A percentile compares a stretch with the other conserved stretches of the same genome.
These are phyloP conservation scores for Zasmidium angulare DNA, from an alignment of 2,329 filamentous ascomycete species.

Conservation along the genomic window DNA sequence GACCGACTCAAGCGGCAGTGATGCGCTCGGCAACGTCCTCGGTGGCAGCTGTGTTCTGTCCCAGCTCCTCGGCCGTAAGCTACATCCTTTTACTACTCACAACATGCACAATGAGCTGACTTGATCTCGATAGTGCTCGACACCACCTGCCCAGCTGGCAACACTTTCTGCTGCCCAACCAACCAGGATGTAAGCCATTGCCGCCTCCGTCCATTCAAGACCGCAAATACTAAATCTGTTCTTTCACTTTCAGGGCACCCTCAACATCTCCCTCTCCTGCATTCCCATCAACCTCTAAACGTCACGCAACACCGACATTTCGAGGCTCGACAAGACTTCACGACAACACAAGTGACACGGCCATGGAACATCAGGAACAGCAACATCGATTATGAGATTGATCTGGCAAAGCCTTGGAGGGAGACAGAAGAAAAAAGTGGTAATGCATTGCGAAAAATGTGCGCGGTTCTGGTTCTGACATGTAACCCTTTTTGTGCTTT, in stretches of 20 bases:
- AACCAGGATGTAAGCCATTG: constrained; percentile 7
- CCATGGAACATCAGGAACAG: too few species aligned
- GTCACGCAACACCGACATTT: background rate
- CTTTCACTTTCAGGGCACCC: background rate
- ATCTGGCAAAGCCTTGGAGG: too few species aligned
- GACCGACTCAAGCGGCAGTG: constrained; percentile 4
- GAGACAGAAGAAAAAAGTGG: background rate
- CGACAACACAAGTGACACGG: background rate
- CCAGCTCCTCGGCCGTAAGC: constrained; percentile 1
- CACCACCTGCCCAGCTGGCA: constrained; percentile 13
- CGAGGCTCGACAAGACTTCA: background rate
- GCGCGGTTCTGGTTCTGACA: background rate
- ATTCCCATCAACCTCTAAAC: constrained; percentile 6
- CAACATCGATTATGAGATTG: background rate
- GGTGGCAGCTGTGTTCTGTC: constrained; percentile 14
- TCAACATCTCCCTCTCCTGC: constrained; percentile 12
- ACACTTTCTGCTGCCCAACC: constrained; percentile 22
- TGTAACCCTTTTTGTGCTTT: background rate
- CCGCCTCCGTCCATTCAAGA: background rate
- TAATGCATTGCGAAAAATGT: background rate
- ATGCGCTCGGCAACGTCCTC: constrained; percentile 11
- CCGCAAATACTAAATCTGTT: too few species aligned
- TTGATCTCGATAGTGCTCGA: background rate
- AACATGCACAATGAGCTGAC: background rate
- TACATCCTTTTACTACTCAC: background rate